Percentiles rank a stretch among this genome's conserved stretches.
These are phyloP conservation scores for Citrus inodora DNA, from an alignment of 345 rosid genomes.

Conservation along the genomic window DNA sequence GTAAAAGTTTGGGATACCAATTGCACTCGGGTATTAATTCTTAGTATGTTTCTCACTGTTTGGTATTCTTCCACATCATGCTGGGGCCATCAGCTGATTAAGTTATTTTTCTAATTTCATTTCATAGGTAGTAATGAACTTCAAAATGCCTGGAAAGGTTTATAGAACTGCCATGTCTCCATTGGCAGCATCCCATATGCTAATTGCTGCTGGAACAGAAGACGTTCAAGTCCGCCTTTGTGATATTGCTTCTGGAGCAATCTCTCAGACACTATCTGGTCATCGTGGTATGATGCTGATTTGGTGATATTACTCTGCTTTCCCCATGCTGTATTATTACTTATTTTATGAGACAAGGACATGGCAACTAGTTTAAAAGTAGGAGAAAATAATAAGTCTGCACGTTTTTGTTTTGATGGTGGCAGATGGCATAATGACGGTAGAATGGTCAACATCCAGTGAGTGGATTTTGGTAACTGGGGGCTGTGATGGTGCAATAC, in stretches of 20 bases:
- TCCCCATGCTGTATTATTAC: not conserved
- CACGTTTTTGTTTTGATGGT: slow-evolving; percentile 21
- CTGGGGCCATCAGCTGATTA: not conserved
- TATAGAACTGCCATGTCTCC: slow-evolving; percentile 90
- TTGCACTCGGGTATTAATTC: slow-evolving; percentile 54
- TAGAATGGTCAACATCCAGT: slow-evolving; percentile 92
- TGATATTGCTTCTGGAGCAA: slow-evolving; percentile 90
- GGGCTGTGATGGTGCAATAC: slow-evolving; percentile 97
- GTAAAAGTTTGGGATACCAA: slow-evolving; percentile 97
- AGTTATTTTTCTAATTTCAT: not conserved
- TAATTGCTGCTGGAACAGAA: slow-evolving; percentile 92
- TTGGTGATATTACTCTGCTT: slow-evolving; percentile 1
- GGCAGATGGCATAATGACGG: slow-evolving; percentile 89
- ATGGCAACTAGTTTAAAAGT: not conserved
- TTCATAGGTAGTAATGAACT: slow-evolving; percentile 66
- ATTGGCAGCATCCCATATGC: slow-evolving; percentile 78
- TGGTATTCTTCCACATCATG: not conserved
- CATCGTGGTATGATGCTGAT: slow-evolving; percentile 68
- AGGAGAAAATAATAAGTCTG: not conserved
- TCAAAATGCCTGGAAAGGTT: slow-evolving; percentile 96
- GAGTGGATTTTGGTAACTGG: slow-evolving; percentile 93
- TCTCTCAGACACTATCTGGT: slow-evolving; percentile 89
- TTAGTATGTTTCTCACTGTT: not conserved
- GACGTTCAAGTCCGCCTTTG: slow-evolving; percentile 97
- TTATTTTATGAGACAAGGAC: not conserved